phyloP scores from a whole-genome alignment of 2,329 filamentous ascomycete genomes.

The Trichoderma pleuroti region DNA sequence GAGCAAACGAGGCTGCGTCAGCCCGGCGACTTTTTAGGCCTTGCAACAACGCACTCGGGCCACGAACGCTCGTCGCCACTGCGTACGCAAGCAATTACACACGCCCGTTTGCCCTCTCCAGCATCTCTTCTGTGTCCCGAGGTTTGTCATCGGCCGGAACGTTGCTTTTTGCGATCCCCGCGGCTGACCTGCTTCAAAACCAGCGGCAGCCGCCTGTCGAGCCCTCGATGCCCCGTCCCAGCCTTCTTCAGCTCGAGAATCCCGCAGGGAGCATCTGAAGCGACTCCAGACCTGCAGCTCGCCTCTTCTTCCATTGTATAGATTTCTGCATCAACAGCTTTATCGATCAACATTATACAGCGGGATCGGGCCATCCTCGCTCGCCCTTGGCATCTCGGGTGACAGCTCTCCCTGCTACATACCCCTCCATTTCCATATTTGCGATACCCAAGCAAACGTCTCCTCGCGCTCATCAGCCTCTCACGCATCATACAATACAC shows the following conservation, averaged over 20 bases:
- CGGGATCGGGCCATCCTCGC: neutral
- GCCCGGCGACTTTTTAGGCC: slow-evolving; percentile 6
- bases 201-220: slow-evolving; percentile 2
- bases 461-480: neutral
- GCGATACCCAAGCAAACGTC: neutral
- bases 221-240: slow-evolving; percentile 5
- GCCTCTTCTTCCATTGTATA: neutral
- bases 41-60: neutral
- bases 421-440: slow-evolving; percentile 7
- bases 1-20: slow-evolving; percentile 14
- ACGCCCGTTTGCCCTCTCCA: neutral
- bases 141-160: neutral
- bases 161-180: neutral
- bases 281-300: neutral
- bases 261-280: neutral
- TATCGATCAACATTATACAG: neutral
- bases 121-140: neutral
- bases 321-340: neutral
- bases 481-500: neutral
- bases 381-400: neutral
- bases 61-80: slow-evolving; percentile 4
- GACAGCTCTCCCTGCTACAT: neutral
- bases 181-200: neutral
- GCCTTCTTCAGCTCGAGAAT: neutral
- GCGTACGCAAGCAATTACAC: slow-evolving; percentile 17